Evolutionary conservation across 768 basidiomycete species (phyloP).

Genomic region (Clitopilus passeckerianus): DNA sequence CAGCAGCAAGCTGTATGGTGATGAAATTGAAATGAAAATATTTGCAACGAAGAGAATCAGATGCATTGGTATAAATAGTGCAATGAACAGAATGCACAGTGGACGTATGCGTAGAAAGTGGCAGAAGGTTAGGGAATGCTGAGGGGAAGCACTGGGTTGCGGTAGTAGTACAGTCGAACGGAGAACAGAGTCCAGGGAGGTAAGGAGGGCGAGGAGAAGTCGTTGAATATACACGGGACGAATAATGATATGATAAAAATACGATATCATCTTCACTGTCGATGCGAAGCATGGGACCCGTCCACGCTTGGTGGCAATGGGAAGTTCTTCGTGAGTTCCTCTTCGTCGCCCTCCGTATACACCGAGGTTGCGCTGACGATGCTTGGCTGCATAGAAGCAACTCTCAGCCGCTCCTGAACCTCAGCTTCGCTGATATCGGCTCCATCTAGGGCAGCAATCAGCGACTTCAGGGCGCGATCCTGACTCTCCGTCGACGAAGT

Average conservation of each 20-base stretch:
- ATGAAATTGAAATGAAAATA: not conserved
- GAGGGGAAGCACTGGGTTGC: not conserved
- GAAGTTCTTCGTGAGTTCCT: conserved; percentile 33
- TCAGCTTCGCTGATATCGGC: conserved; percentile 32
- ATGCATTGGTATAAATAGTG: not conserved
- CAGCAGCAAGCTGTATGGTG: not conserved
- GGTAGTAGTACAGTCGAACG: not conserved
- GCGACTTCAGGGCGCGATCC: conserved; percentile 54
- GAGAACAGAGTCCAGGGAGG: not conserved
- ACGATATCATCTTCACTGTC: not conserved
- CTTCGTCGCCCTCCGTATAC: conserved; percentile 25
- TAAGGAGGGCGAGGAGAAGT: not conserved
- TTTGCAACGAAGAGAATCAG: not conserved
- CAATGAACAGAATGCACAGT: not conserved
- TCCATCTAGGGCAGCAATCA: conserved; percentile 59
- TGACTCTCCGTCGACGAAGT: conserved; percentile 36
- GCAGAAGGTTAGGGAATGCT: not conserved
- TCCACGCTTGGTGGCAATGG: conserved; percentile 29
- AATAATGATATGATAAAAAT: not conserved
- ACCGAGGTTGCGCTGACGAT: conserved; percentile 27
- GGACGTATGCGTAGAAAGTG: not conserved
- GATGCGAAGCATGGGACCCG: not conserved
- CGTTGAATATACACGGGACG: not conserved
- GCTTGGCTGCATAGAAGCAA: conserved; percentile 58
- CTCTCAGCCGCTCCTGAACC: conserved; percentile 43